These are phyloP conservation scores for maize (Zea mays) DNA, from an alignment of 176 grass and related monocot genomes.

Conservation along the genomic window Zm-B73-REFERENCE-NAM-5.0 NC_050103.1:174558001-174558500, in stretches of 20 bases:
- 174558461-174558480: background rate
- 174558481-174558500: slow-evolving; percentile 11
- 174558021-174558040: background rate
- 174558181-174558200: slow-evolving; percentile 52
- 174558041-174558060: background rate
- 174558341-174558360: background rate
- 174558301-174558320: too few relatives aligned
- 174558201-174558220: slow-evolving; percentile 51
- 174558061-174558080: background rate
- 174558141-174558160: slow-evolving; percentile 41
- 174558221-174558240: slow-evolving; percentile 46
- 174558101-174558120: background rate
- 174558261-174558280: slow-evolving; percentile 12
- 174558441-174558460: background rate
- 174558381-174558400: background rate
- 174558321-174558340: background rate
- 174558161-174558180: slow-evolving; percentile 34
- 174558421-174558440: background rate
- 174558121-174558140: background rate
- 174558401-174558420: background rate
- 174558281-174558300: background rate
- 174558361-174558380: background rate
- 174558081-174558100: background rate
- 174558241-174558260: background rate
- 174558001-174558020: background rate